Evolutionary conservation across 306 rosid genomes (phyloP).

Genomic region (Neltuma alba): DNA sequence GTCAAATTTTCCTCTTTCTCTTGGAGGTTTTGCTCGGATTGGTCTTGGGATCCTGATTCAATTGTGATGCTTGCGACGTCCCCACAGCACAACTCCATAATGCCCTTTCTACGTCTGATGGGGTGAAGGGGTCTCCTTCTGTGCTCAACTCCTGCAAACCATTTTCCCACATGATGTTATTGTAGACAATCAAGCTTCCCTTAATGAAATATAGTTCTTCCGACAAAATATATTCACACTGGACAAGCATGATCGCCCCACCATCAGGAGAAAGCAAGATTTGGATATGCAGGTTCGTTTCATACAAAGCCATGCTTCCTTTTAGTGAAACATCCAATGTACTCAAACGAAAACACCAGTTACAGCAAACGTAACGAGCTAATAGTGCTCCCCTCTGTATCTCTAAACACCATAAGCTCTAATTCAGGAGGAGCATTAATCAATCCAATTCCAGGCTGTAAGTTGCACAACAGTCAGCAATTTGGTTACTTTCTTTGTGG

Average conservation of each 20-base stretch:
- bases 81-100: constrained; percentile 73
- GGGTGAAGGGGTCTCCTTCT: constrained; percentile 58
- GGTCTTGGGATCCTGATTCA: constrained; percentile 43
- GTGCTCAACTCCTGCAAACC: constrained; percentile 75
- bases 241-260: constrained; percentile 6
- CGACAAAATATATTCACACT: not conserved
- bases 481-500: not conserved
- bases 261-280: not conserved
- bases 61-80: constrained; percentile 47
- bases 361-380: not conserved
- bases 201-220: not conserved
- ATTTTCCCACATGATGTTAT: constrained; percentile 24
- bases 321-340: too few species aligned
- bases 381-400: not conserved
- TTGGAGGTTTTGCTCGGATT: constrained; percentile 46
- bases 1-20: constrained; percentile 74
- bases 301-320: not conserved
- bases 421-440: not conserved
- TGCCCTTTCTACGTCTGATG: constrained; percentile 90
- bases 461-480: not conserved
- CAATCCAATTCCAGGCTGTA: not conserved
- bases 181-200: constrained; percentile 13
- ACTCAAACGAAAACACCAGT: too few species aligned
- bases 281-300: not conserved
- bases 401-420: not conserved